Conservation (phyloP, 2,329 filamentous ascomycete genomes). For the Colletotrichum australisinense region DNA sequence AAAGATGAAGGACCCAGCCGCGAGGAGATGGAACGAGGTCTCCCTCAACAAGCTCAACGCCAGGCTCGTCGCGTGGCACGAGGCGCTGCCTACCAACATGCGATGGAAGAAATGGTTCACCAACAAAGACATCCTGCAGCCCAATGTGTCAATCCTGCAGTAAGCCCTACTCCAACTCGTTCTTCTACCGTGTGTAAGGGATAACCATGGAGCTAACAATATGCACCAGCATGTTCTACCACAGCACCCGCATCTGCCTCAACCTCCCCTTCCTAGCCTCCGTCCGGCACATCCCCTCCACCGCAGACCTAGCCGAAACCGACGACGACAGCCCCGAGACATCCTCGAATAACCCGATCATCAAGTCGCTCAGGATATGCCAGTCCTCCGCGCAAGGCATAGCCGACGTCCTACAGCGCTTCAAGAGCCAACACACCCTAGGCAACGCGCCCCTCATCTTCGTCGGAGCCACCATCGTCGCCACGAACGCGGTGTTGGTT, state of each 20-base stretch:
- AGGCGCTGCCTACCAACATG: constrained; percentile 14
- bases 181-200: no score
- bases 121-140: constrained; percentile 22
- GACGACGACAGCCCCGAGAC: not conserved
- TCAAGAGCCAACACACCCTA: constrained; percentile 11
- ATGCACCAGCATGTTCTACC: constrained; percentile 4
- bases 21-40: constrained; percentile 4
- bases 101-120: constrained; percentile 29
- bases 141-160: constrained; percentile 13
- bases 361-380: constrained; percentile 1
- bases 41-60: constrained; percentile 18
- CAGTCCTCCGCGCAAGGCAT: not conserved
- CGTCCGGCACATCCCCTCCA: not conserved
- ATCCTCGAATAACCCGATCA: not conserved
- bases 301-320: not conserved
- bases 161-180: not conserved
- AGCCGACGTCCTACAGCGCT: constrained; percentile 11
- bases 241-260: constrained; percentile 19
- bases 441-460: constrained; percentile 6
- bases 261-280: constrained; percentile 26
- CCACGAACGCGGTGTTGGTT: constrained; percentile 12
- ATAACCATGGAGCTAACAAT: no score
- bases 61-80: constrained; percentile 20
- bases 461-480: constrained; percentile 7
- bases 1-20: constrained; percentile 4